Conservation (phyloP, 768 basidiomycete genomes). For the Chalciporus chontae region DNA sequence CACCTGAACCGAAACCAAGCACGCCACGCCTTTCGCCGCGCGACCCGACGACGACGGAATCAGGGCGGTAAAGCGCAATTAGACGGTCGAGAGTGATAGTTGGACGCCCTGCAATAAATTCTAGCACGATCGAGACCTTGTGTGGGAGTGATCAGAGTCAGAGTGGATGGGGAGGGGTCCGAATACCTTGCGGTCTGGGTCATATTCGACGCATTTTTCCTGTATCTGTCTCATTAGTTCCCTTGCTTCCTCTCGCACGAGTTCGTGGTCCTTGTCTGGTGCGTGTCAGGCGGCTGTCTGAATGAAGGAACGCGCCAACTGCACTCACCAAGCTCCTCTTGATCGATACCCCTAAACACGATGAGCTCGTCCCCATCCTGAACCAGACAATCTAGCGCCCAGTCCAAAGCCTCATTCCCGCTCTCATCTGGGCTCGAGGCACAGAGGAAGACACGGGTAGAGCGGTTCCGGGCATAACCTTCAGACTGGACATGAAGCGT, state of each 20-base stretch:
- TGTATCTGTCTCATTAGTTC: slow-evolving; percentile 78
- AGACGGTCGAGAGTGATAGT: slow-evolving; percentile 89
- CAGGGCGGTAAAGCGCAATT: slow-evolving; percentile 88
- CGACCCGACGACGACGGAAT: slow-evolving; percentile 91
- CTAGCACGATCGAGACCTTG: slow-evolving; percentile 85
- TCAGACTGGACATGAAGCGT: slow-evolving; percentile 83
- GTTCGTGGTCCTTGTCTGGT: slow-evolving; percentile 70
- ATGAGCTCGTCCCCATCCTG: slow-evolving; percentile 92
- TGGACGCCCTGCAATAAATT: slow-evolving; percentile 89
- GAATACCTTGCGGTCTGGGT: slow-evolving; percentile 68
- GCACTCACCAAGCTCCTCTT: slow-evolving; percentile 71
- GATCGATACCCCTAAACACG: slow-evolving; percentile 85
- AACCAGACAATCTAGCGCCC: slow-evolving; percentile 81
- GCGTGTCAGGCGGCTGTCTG: background rate
- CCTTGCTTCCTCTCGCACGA: slow-evolving; percentile 81
- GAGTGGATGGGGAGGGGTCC: slow-evolving; percentile 8
- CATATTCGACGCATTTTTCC: slow-evolving; percentile 73
- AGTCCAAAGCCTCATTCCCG: slow-evolving; percentile 84
- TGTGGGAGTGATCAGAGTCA: background rate
- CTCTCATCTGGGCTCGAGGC: slow-evolving; percentile 88
- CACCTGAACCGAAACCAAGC: slow-evolving; percentile 42
- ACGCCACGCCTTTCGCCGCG: slow-evolving; percentile 56
- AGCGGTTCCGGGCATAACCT: slow-evolving; percentile 69
- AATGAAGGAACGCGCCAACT: background rate
- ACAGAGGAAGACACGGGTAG: slow-evolving; percentile 86